Percentiles rank a stretch among this genome's conserved stretches.
Evolutionary conservation across 2,329 filamentous ascomycete species (phyloP).

Genomic region (Pseudogymnoascus verrucosus): DNA sequence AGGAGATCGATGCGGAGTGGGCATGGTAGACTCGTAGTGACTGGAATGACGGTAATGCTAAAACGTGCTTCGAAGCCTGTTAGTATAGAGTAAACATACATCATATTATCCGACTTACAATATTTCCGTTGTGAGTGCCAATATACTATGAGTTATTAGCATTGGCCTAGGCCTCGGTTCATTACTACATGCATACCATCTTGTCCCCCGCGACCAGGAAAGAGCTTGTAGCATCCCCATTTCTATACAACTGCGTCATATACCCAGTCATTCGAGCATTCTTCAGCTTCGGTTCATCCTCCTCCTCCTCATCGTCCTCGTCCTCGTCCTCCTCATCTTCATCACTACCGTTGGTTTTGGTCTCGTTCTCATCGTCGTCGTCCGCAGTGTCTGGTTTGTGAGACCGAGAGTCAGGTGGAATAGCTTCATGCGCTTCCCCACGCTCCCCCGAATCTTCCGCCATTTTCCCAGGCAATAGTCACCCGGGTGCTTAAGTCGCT

Average conservation of each 20-base stretch:
- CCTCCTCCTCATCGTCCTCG: conserved; percentile 73
- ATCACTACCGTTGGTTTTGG: conserved; percentile 38
- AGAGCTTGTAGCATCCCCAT: conserved; percentile 87
- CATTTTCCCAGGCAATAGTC: conserved; percentile 17
- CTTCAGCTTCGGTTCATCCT: conserved; percentile 91
- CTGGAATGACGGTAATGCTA: conserved; percentile 76
- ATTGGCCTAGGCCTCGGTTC: not conserved
- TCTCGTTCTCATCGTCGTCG: conserved; percentile 25
- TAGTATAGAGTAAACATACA: conserved; percentile 21
- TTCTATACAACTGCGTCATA: conserved; percentile 75
- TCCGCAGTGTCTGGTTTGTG: conserved; percentile 16
- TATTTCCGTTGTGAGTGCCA: conserved; percentile 93
- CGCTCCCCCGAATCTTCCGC: conserved; percentile 24
- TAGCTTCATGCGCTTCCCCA: conserved; percentile 19
- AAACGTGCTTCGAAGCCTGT: conserved; percentile 57
- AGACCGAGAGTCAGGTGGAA: conserved; percentile 15
- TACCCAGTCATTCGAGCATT: conserved; percentile 80
- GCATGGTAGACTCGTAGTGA: conserved; percentile 81
- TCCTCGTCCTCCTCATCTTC: conserved; percentile 50
- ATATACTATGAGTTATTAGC: conserved; percentile 56
- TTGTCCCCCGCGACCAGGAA: conserved; percentile 92
- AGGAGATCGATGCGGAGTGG: conserved; percentile 84
- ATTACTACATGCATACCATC: conserved; percentile 54
- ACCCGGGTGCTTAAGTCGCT: not conserved
- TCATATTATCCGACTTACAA: conserved; percentile 50